phyloP scores from a whole-genome alignment of 352 stramenopile genomes.

The Globisporangium apiculatum region DNA sequence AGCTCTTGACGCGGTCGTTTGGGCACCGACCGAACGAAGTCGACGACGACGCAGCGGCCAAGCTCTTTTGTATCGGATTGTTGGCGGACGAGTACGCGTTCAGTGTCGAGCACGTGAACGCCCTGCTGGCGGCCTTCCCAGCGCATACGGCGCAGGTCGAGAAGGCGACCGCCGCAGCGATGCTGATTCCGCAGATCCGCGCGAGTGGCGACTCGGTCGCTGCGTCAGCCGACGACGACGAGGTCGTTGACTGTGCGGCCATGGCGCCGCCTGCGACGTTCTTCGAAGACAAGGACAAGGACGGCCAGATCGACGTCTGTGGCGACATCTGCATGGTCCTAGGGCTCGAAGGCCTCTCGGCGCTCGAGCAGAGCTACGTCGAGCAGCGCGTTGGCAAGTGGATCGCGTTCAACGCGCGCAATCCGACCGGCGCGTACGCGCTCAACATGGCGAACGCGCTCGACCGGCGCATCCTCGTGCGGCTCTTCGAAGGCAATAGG shows the following conservation, averaged over 20 bases:
- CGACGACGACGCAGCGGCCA: conserved; percentile 49
- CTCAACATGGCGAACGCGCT: conserved; percentile 67
- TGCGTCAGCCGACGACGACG: conserved; percentile 14
- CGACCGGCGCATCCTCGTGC: conserved; percentile 66
- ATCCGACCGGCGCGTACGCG: conserved; percentile 57
- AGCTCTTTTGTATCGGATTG: conserved; percentile 54
- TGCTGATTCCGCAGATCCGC: conserved; percentile 57
- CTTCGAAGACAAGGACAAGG: conserved; percentile 75
- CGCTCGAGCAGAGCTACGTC: conserved; percentile 61
- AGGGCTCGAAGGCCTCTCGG: conserved; percentile 52
- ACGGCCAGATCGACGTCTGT: conserved; percentile 77
- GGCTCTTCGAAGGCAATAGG: conserved; percentile 62
- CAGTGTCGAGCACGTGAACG: conserved; percentile 45
- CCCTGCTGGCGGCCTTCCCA: conserved; percentile 49
- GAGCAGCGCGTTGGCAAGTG: conserved; percentile 71
- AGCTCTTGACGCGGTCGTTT: conserved; percentile 40
- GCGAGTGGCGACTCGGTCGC: conserved; percentile 10
- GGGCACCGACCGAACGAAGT: conserved; percentile 13
- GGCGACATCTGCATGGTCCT: conserved; percentile 74
- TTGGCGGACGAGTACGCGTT: conserved; percentile 61
- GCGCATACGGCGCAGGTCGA: conserved; percentile 62
- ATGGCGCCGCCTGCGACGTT: conserved; percentile 54
- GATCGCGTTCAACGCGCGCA: conserved; percentile 69
- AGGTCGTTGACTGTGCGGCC: conserved; percentile 49
- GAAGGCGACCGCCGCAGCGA: conserved; percentile 51